These are phyloP conservation scores for Linum trigynum DNA, from an alignment of 345 rosid genomes.

Conservation along the genomic window DNA sequence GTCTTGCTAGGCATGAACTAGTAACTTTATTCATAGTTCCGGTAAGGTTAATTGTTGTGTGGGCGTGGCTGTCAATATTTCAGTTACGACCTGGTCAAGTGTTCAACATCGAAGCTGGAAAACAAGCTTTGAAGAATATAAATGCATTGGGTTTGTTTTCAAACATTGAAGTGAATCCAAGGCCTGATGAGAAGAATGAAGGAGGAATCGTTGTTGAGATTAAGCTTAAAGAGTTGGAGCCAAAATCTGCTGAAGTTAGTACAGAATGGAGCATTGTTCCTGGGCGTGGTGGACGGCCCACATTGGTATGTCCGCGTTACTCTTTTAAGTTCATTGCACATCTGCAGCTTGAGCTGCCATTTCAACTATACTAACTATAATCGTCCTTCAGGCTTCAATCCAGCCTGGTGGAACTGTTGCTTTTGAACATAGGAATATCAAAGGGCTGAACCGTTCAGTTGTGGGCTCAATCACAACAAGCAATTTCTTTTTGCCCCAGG, in stretches of 20 bases:
- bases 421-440: slow-evolving; percentile 85
- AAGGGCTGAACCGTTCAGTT: slow-evolving; percentile 85
- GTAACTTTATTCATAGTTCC: too few relatives aligned
- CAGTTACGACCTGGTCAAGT: slow-evolving; percentile 81
- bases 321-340: neutral
- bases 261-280: slow-evolving; percentile 99
- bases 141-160: slow-evolving; percentile 77
- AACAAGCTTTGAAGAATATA: slow-evolving; percentile 80
- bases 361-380: slow-evolving; percentile 1
- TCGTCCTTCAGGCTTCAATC: slow-evolving; percentile 60
- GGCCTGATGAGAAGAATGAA: slow-evolving; percentile 93
- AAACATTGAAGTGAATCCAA: slow-evolving; percentile 91
- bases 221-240: slow-evolving; percentile 92
- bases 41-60: too few relatives aligned
- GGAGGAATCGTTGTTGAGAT: slow-evolving; percentile 97
- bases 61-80: neutral
- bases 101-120: slow-evolving; percentile 93
- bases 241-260: slow-evolving; percentile 97
- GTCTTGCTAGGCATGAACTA: too few relatives aligned
- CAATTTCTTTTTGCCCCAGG: slow-evolving; percentile 94
- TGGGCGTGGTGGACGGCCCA: slow-evolving; percentile 95
- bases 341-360: neutral
- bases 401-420: slow-evolving; percentile 99
- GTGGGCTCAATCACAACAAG: slow-evolving; percentile 94
- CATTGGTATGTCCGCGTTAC: slow-evolving; percentile 44